Base-by-base conservation (phyloP, 75 land plant genomes). In the Pinus taeda region DNA sequence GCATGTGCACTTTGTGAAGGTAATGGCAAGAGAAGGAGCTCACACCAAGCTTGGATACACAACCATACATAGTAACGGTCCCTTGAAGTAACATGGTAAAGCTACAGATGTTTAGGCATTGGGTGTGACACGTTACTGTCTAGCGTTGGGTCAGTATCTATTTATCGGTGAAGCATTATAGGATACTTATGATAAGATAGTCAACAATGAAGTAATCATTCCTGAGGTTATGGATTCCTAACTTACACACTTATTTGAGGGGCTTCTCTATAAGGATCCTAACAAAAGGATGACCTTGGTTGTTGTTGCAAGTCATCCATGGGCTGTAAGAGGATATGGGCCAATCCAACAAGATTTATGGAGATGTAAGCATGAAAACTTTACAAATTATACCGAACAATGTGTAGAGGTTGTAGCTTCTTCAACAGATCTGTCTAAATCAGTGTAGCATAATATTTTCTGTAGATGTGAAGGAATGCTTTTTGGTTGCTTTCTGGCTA, bases 91-190 rank as follows among this genome's bases (percentile, higher is more conserved):
- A 73, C 92, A 78, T 83, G 98, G 99, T 15, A 93, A 83, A 78
- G 87, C 90, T 77, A 94, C 99, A 20, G 99, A 95, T 75, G 91
- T 91, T 49, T 97, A 98, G 98, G 99, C 96, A 22, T 75, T 97
- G 37, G 99, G 99, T 11, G 91, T 96, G 37, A 95, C 99, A 4
- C 83, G 95, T 63, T 93, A 97, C 78, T 95, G 92, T 65, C 93
- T 97, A 98, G 80, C 95, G 33, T 18, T 88, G 26, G 99, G 98
- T 45, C 76, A 78, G 15, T 95, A 91, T 78, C 99, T 98, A 70
- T 97, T 95, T 79, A 79, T 95, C 39, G 98, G 99, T 20, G 96
- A 95, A 57, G 90, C 92, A 11, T 78, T 94, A 21, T 96, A 93
- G 76, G 93, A 92, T 58, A 91, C 94, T 33, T 97, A 91, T 79